Evolutionary conservation across 805 yeast genomes (phyloP).

Genomic region (Ogataea pignaliae): DNA sequence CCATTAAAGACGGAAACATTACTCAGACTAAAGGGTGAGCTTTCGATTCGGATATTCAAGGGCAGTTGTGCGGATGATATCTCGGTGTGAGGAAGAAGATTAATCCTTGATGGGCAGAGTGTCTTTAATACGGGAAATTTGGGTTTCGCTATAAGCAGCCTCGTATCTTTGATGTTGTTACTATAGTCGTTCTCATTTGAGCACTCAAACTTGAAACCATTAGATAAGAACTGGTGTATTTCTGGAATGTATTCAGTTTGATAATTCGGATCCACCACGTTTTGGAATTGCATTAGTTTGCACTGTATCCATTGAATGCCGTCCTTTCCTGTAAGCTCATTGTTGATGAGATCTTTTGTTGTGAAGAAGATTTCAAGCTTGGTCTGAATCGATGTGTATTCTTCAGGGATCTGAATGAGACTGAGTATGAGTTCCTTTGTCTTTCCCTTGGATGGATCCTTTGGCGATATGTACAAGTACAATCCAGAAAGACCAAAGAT

Average conservation of each 20-base stretch:
- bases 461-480: slow-evolving; percentile 3
- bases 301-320: slow-evolving; percentile 19
- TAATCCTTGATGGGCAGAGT: slow-evolving; percentile 1
- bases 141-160: slow-evolving; percentile 11
- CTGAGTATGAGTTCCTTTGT: slow-evolving; percentile 13
- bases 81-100: background rate
- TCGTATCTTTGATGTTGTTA: slow-evolving; percentile 34
- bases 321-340: slow-evolving; percentile 6
- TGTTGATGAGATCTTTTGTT: slow-evolving; percentile 9
- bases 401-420: slow-evolving; percentile 8
- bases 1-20: slow-evolving; percentile 20
- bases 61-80: background rate
- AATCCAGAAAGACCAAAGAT: slow-evolving; percentile 19
- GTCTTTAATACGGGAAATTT: slow-evolving; percentile 4
- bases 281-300: slow-evolving; percentile 7
- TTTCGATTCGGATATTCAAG: slow-evolving; percentile 11
- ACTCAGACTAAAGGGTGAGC: slow-evolving; percentile 22
- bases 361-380: slow-evolving; percentile 15
- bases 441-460: background rate
- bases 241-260: background rate
- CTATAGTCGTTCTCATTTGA: slow-evolving; percentile 23
- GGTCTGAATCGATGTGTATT: slow-evolving; percentile 2
- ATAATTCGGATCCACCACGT: background rate
- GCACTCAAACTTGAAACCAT: slow-evolving; percentile 31
- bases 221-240: slow-evolving; percentile 2